Evolutionary conservation across 2,329 filamentous ascomycete genomes (phyloP).

Genomic region (Chaetomium sp.): DNA sequence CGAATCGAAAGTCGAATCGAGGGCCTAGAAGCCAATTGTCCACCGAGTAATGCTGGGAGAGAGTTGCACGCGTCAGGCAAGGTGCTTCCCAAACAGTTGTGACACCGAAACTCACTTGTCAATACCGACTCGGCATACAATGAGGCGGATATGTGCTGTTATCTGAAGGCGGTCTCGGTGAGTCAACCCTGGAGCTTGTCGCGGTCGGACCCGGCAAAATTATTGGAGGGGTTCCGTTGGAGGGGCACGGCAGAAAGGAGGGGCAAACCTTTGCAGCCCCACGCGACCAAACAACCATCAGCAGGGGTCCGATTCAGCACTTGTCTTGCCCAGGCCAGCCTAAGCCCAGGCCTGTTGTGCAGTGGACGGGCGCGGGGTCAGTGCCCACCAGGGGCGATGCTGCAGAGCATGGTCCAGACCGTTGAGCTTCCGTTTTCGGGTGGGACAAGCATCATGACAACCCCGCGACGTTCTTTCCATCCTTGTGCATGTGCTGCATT

Average conservation of each 20-base stretch:
- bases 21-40: too few species aligned
- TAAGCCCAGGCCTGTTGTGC: too few species aligned
- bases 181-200: conserved; percentile 5
- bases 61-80: too few species aligned
- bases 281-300: neutral
- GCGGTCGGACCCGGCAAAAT: conserved; percentile 11
- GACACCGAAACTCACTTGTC: too few species aligned
- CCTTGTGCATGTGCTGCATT: neutral
- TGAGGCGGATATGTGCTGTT: neutral
- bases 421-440: neutral
- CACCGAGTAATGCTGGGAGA: too few species aligned
- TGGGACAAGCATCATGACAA: neutral
- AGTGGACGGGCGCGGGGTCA: neutral
- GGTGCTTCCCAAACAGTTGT: too few species aligned
- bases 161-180: neutral
- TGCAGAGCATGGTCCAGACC: conserved; percentile 2
- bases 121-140: neutral
- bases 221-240: conserved; percentile 1
- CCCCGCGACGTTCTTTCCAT: neutral
- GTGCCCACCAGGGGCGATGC: neutral
- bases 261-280: neutral
- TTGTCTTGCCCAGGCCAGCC: too few species aligned
- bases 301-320: conserved; percentile 1
- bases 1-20: neutral
- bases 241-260: conserved; percentile 10